Percentiles rank a stretch among this genome's conserved stretches.
phyloP scores from a whole-genome alignment of 2,329 filamentous ascomycete species.

The Aspergillus chevalieri region DNA sequence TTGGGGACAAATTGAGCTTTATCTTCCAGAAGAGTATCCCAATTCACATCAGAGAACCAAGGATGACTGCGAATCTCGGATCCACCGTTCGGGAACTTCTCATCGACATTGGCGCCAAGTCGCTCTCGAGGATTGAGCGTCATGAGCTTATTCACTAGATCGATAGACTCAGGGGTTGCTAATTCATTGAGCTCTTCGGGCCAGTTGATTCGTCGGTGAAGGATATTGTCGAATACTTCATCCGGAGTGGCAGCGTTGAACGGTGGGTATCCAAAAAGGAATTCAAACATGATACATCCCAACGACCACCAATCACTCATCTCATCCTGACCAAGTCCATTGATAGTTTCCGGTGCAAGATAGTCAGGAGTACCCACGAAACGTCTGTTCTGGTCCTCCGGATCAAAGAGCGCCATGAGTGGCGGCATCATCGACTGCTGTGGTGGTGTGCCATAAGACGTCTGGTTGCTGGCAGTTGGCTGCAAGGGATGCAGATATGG shows the following conservation, averaged over 20 bases:
- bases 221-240: slow-evolving; percentile 92
- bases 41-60: slow-evolving; percentile 84
- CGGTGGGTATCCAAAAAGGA: slow-evolving; percentile 84
- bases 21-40: slow-evolving; percentile 87
- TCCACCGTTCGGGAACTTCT: slow-evolving; percentile 75
- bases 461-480: slow-evolving; percentile 47
- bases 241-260: slow-evolving; percentile 89
- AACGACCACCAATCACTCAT: slow-evolving; percentile 99
- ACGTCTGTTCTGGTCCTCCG: slow-evolving; percentile 82
- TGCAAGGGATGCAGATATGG: slow-evolving; percentile 70
- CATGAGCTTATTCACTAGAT: slow-evolving; percentile 87
- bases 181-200: slow-evolving; percentile 74
- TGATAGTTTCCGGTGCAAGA: slow-evolving; percentile 92
- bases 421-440: slow-evolving; percentile 76
- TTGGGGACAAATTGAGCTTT: slow-evolving; percentile 93
- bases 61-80: slow-evolving; percentile 83
- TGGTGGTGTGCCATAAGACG: slow-evolving; percentile 39
- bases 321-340: slow-evolving; percentile 90
- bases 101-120: slow-evolving; percentile 77
- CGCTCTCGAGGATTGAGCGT: slow-evolving; percentile 76
- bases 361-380: slow-evolving; percentile 98
- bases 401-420: slow-evolving; percentile 89
- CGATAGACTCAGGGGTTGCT: slow-evolving; percentile 81
- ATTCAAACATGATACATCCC: slow-evolving; percentile 97
- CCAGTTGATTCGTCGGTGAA: slow-evolving; percentile 86